These are phyloP conservation scores for Ambrosiella xylebori DNA, from an alignment of 2,329 filamentous ascomycete genomes.

Conservation along the genomic window DNA sequence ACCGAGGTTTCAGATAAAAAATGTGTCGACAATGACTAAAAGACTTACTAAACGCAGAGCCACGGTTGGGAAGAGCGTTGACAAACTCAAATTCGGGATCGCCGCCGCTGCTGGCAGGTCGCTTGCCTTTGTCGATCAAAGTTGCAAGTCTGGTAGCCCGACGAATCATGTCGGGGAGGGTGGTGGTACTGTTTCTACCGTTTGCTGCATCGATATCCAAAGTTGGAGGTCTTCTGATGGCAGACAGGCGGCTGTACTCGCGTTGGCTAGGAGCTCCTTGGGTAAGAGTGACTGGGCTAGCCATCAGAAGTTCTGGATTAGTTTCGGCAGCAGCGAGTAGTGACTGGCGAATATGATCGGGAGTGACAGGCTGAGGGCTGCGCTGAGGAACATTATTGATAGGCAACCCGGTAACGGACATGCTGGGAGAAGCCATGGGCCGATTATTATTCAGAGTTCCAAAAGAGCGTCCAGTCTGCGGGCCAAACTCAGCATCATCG, in stretches of 20 bases:
- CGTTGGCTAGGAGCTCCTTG: slow-evolving; percentile 16
- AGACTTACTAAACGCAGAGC: slow-evolving; percentile 2
- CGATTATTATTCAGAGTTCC: not conserved
- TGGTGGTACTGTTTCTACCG: slow-evolving; percentile 72
- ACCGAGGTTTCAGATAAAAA: not conserved
- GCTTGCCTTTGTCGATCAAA: slow-evolving; percentile 67
- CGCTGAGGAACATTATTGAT: not conserved
- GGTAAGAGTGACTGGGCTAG: slow-evolving; percentile 16
- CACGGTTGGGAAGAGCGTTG: slow-evolving; percentile 19
- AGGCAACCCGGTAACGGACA: not conserved
- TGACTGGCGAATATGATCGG: slow-evolving; percentile 31
- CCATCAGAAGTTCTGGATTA: slow-evolving; percentile 17
- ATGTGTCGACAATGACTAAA: not conserved
- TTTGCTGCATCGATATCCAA: slow-evolving; percentile 75
- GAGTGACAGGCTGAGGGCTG: slow-evolving; percentile 15
- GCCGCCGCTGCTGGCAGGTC: slow-evolving; percentile 42
- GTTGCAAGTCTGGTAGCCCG: slow-evolving; percentile 73
- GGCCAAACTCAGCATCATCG: not conserved
- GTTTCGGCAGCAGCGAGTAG: slow-evolving; percentile 32
- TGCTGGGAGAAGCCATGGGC: not conserved
- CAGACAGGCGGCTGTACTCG: slow-evolving; percentile 32
- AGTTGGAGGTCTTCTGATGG: slow-evolving; percentile 48
- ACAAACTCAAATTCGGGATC: slow-evolving; percentile 34
- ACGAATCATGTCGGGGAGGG: slow-evolving; percentile 75
- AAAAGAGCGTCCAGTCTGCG: not conserved